phyloP scores from a whole-genome alignment of 169 alveolate genomes.

The Plasmodium vinckei region DNA sequence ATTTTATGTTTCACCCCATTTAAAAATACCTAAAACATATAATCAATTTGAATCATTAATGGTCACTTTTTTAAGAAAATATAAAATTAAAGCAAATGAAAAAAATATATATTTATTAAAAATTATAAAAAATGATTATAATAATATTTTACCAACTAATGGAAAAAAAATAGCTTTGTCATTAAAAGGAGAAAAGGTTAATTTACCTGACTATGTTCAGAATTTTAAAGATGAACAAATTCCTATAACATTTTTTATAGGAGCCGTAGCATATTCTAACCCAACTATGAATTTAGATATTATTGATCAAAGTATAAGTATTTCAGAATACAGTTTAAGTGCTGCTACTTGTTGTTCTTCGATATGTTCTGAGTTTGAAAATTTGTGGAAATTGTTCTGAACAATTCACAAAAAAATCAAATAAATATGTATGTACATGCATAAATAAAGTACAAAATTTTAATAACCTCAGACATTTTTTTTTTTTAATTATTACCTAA shows the following conservation, averaged over 20 bases:
- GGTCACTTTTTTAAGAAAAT: constrained; percentile 86
- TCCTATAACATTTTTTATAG: constrained; percentile 89
- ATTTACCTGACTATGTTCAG: constrained; percentile 80
- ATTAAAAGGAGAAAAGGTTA: constrained; percentile 83
- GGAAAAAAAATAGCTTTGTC: constrained; percentile 88
- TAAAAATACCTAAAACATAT: constrained; percentile 89
- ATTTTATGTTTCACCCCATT: constrained; percentile 90
- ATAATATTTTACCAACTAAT: constrained; percentile 86
- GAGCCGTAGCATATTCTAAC: constrained; percentile 90
- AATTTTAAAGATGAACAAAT: constrained; percentile 76
- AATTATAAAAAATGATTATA: constrained; percentile 87
- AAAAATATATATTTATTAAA: constrained; percentile 83
- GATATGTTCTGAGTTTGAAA: constrained; percentile 87
- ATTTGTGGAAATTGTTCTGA: constrained; percentile 78
- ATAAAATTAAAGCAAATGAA: constrained; percentile 87
- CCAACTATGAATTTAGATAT: constrained; percentile 83
- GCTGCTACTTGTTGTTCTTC: constrained; percentile 92
- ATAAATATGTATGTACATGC: too few relatives aligned
- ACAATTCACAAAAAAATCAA: not conserved
- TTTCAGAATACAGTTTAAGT: constrained; percentile 88
- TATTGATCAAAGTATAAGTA: constrained; percentile 86
- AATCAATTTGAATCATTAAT: constrained; percentile 87
- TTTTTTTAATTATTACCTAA: too few relatives aligned
- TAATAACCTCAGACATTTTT: too few relatives aligned
- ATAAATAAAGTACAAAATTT: too few relatives aligned